Base-by-base conservation (phyloP, 176 grass and related monocot species). In the Phoenix dactylifera region DNA sequence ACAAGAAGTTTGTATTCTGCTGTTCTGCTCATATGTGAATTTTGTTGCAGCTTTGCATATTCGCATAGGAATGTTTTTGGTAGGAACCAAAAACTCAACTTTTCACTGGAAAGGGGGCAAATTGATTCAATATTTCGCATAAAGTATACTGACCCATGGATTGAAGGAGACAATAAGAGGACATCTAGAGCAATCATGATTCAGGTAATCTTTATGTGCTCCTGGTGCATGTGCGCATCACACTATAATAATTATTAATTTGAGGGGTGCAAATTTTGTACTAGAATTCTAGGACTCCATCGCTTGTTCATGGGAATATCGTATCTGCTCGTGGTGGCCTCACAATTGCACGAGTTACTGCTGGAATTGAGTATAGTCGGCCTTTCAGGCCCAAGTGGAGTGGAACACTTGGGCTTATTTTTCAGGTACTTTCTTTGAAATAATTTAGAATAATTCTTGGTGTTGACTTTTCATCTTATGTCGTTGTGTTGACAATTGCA, bases 71-170 rank as follows among this genome's bases (percentile, higher is more conserved):
- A 98, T 79, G 76, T 98, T 51, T 98, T 98, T 76, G 93, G 84
- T 73, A 89, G 84, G 76, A 98, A 92, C 64, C 91, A 98, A 60
- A 92, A 98, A 53, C 54, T 92, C 32, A 92, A 92, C 81, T 79
- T 98, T 22, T 92, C 79, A n/a, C 23, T 98, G 39, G 84, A 98
- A 71, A 92, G 93, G 67, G 88, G 84, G 15, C 93, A 98, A 70
- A 92, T 86, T 49, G 93, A 98, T 81, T 98, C 93, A 14, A 83
- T 98, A 62, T 92, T 83, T 74, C 74, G 79, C 35, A 69, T 98
- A 52, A 92, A 86, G 67, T 98, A 89, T 68, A 98, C 79, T 64
- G 84, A 92, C 71, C 93, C 94, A 50, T 98, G 94, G 94, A 98
- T 98, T 52, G 78, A 98, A 58, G 79, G 84, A 6, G 94, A 98